These are phyloP conservation scores for Yamadazyma nakazawae DNA, from an alignment of 805 yeast genomes.

Conservation along the genomic window DNA sequence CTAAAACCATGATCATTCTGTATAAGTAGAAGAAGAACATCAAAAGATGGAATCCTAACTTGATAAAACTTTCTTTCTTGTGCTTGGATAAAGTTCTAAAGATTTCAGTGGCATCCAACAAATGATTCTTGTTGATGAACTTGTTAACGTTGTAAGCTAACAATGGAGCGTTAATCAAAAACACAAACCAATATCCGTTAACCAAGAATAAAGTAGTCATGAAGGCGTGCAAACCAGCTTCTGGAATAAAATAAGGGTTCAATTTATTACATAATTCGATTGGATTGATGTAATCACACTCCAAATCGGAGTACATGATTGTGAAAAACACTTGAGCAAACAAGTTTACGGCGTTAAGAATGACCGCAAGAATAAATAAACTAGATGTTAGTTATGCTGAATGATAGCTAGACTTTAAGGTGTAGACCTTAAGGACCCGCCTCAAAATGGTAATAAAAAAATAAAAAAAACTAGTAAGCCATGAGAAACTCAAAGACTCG, in stretches of 20 bases:
- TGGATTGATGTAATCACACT: slow-evolving; percentile 95
- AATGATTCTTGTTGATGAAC: slow-evolving; percentile 72
- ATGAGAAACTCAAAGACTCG: not conserved
- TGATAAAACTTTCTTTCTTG: slow-evolving; percentile 87
- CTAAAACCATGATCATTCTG: slow-evolving; percentile 92
- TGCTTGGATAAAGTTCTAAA: slow-evolving; percentile 91
- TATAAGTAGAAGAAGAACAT: slow-evolving; percentile 95
- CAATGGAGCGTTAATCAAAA: slow-evolving; percentile 78
- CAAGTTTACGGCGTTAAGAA: slow-evolving; percentile 82
- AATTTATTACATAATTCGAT: slow-evolving; percentile 92
- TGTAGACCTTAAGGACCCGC: not conserved
- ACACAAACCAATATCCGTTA: slow-evolving; percentile 90
- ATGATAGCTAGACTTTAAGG: not conserved
- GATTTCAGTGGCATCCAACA: slow-evolving; percentile 95
- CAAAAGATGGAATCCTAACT: slow-evolving; percentile 84
- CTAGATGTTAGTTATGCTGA: slow-evolving; percentile 23
- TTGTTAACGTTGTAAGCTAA: slow-evolving; percentile 81
- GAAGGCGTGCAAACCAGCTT: slow-evolving; percentile 77
- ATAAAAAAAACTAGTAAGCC: not conserved
- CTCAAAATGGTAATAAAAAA: not conserved
- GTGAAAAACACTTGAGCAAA: slow-evolving; percentile 93
- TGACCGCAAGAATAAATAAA: slow-evolving; percentile 72
- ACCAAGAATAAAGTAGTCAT: slow-evolving; percentile 68
- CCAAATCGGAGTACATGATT: slow-evolving; percentile 91
- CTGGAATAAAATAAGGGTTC: slow-evolving; percentile 86